These are phyloP conservation scores for Trichophyton schoenleinii DNA, from an alignment of 2,329 filamentous ascomycete species.

Conservation along the genomic window DNA sequence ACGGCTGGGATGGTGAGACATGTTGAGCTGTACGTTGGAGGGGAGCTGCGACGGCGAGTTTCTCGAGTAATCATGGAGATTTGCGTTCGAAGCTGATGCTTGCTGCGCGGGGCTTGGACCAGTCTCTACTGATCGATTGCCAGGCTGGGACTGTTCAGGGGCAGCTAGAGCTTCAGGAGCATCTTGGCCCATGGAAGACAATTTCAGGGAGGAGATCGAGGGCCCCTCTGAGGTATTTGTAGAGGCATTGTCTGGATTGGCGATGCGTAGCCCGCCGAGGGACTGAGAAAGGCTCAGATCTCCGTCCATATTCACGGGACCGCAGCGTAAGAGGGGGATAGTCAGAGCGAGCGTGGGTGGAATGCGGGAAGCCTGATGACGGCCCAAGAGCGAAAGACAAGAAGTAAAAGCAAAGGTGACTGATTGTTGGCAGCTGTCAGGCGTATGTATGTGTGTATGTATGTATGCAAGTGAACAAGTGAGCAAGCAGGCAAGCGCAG, in stretches of 20 bases:
- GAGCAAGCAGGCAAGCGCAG: neutral
- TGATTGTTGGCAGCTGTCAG: neutral
- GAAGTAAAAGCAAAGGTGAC: neutral
- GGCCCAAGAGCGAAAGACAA: neutral
- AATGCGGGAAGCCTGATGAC: neutral
- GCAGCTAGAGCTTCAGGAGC: neutral
- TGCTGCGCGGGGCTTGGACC: neutral
- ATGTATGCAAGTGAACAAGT: neutral
- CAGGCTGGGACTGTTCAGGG: constrained; percentile 1
- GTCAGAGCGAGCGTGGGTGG: neutral
- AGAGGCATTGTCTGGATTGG: constrained; percentile 74
- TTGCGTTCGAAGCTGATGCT: neutral
- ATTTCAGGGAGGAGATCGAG: neutral
- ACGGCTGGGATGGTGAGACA: constrained; percentile 30
- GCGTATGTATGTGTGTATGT: neutral
- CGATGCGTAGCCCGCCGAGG: constrained; percentile 87
- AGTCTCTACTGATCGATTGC: neutral
- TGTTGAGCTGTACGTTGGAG: constrained; percentile 32
- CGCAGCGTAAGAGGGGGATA: neutral
- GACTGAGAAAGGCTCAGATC: constrained; percentile 86
- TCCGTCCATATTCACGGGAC: constrained; percentile 57
- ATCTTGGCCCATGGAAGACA: neutral
- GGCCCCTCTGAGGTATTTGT: constrained; percentile 23
- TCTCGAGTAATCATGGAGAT: neutral
- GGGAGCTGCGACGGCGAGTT: constrained; percentile 19